A percentile compares a stretch with the other conserved stretches of the same genome.
phyloP scores from a whole-genome alignment of 371 early-diverging fungal genomes.

The Pancytospora epiphaga region DNA sequence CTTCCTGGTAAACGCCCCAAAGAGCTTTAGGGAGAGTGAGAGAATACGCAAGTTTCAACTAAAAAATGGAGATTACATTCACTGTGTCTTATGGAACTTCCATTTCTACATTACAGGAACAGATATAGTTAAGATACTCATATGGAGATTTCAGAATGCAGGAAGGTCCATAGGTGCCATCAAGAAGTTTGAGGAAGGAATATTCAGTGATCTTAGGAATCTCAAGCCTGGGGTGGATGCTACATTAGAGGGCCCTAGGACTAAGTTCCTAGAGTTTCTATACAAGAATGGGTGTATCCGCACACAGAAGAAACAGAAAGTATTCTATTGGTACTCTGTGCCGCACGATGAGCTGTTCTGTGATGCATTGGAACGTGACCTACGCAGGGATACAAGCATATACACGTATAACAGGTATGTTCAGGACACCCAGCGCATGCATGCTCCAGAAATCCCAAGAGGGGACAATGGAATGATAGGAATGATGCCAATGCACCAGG shows the following conservation, averaged over 20 bases:
- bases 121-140: conserved; percentile 85
- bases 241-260: conserved; percentile 81
- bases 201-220: conserved; percentile 86
- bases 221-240: conserved; percentile 92
- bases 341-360: conserved; percentile 85
- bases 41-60: conserved; percentile 61
- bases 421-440: conserved; percentile 17
- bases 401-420: conserved; percentile 58
- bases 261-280: conserved; percentile 84
- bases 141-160: conserved; percentile 80
- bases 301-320: conserved; percentile 95
- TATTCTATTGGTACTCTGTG: conserved; percentile 93
- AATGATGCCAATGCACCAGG: not conserved
- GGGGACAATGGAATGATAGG: not conserved
- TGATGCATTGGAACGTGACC: conserved; percentile 92
- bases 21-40: conserved; percentile 60
- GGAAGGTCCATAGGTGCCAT: conserved; percentile 72
- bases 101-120: conserved; percentile 70
- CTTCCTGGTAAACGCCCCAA: conserved; percentile 60
- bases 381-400: conserved; percentile 71
- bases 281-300: conserved; percentile 92
- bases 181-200: conserved; percentile 98
- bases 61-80: conserved; percentile 61
- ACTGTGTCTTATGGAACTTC: conserved; percentile 62
- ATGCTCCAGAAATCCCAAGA: not conserved